Evolutionary conservation across 1,284 basidiomycete species (phyloP), one percentile per base, ranked within the genome.

Genomic region (Trichosporon asahii): DNA sequence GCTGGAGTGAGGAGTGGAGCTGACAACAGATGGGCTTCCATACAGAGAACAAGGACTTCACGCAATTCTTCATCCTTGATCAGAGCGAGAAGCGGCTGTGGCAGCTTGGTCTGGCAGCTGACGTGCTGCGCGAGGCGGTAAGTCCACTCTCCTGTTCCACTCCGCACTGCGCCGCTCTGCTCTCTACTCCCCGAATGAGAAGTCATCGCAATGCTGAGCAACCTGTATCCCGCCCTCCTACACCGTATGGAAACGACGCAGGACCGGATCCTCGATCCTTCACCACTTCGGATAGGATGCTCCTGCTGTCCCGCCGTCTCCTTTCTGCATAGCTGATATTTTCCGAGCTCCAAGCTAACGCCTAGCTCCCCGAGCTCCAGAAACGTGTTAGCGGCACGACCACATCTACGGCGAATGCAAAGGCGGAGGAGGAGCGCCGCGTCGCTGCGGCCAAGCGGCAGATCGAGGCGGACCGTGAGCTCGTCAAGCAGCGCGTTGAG

Each of bases 1-100:
- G 21, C 21, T 29, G 55, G 4, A 11, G 8, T 18, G 11, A 4
- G 2, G 27, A 25, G 31, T 33, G 4, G 6, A 25, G 40, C 67
- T 67, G 7, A 66, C 40, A 21, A 4, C 69, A 83, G 82, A 78
- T 83, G 68, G 82, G 82, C 4, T 83, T 83, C 70, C 74, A 78
- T 15, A 78, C 74, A 0, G 70, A 77, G 66, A 80, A 76, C 8
- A 65, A 73, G 46, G 74, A 82, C 18, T 80, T 80, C 65, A 66
- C 74, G 12, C 67, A 74, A 65, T 61, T 72, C 23, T 82, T 77
- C 67, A 70, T 79, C 29, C 72, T 82, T 64, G 68, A 74, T 23
- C 71, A 75, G 27, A 77, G 72, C 5, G 69, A 78, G 37, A 75
- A 74, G 66, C 67, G 74, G 27, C 73, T 77, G 72, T 79, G 80